phyloP scores from a whole-genome alignment of 169 alveolate species.

The Eimeria maxima region DNA sequence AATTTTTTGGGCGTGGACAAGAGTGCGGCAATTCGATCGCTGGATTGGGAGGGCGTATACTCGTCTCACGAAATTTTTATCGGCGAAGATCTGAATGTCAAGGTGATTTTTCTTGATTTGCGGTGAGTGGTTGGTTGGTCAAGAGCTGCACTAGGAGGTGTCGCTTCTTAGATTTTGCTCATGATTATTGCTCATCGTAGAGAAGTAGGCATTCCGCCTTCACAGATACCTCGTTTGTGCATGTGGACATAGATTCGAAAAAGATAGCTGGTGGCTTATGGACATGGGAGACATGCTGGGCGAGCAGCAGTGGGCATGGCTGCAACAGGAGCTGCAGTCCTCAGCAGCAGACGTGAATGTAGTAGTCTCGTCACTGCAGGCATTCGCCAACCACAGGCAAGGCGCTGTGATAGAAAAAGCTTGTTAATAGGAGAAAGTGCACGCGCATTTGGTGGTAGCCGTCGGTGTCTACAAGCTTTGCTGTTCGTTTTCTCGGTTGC shows the following conservation, averaged over 20 bases:
- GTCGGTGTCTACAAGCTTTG: not conserved
- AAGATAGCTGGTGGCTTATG: constrained; percentile 79
- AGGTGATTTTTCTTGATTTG: constrained; percentile 54
- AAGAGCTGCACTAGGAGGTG: not conserved
- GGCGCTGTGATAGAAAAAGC: not conserved
- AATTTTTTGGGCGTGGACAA: constrained; percentile 67
- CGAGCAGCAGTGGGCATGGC: constrained; percentile 83
- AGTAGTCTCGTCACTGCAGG: constrained; percentile 77
- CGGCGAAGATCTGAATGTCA: constrained; percentile 65
- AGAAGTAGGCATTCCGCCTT: not conserved
- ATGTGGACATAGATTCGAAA: constrained; percentile 59
- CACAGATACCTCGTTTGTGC: not conserved
- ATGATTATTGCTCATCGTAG: not conserved
- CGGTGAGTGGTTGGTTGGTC: constrained; percentile 21
- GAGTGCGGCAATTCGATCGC: constrained; percentile 61
- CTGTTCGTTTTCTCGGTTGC: not conserved
- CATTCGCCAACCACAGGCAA: constrained; percentile 78
- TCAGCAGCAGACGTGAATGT: constrained; percentile 72
- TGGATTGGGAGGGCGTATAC: constrained; percentile 72
- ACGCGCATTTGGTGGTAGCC: not conserved
- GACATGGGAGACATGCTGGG: constrained; percentile 82
- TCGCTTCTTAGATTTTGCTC: not conserved
- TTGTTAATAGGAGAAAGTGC: not conserved
- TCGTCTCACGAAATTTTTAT: constrained; percentile 42
- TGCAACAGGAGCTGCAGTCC: constrained; percentile 70